Evolutionary conservation across 208 protist species (phyloP).

Genomic region (Trypanosoma lewisi): DNA sequence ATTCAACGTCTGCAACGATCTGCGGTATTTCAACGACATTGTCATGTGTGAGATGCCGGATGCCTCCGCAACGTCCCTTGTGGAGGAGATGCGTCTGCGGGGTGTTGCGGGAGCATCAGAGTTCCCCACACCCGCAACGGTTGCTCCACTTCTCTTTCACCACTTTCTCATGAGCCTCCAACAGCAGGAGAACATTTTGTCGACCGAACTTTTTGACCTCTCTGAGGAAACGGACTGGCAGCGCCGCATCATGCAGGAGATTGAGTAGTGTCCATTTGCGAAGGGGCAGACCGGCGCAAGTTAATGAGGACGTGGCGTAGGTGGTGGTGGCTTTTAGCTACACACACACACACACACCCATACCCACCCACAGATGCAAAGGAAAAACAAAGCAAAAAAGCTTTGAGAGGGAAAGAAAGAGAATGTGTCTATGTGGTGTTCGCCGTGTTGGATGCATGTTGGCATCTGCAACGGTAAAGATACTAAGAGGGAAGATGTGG

Average conservation of each 20-base stretch:
- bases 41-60: constrained; percentile 85
- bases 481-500: too few relatives aligned
- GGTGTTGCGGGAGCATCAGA: not conserved
- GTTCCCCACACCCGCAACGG: constrained; percentile 10
- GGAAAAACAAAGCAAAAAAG: too few relatives aligned
- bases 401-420: too few relatives aligned
- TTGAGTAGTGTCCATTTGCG: too few relatives aligned
- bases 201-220: constrained; percentile 30
- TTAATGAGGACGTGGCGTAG: too few relatives aligned
- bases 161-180: constrained; percentile 43
- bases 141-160: constrained; percentile 21
- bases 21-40: constrained; percentile 74
- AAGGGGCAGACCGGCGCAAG: too few relatives aligned
- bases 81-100: constrained; percentile 37
- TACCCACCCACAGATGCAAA: too few relatives aligned
- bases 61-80: constrained; percentile 57
- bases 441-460: too few relatives aligned
- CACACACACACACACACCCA: too few relatives aligned
- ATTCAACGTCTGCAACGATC: constrained; percentile 72
- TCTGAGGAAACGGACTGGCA: constrained; percentile 34
- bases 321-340: too few relatives aligned
- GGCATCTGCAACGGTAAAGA: too few relatives aligned
- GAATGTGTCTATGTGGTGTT: too few relatives aligned
- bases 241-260: constrained; percentile 20
- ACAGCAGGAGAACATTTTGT: constrained; percentile 24